These are phyloP conservation scores for Populus trichocarpa DNA, from an alignment of 441 rosid genomes.

Conservation along the genomic window DNA sequence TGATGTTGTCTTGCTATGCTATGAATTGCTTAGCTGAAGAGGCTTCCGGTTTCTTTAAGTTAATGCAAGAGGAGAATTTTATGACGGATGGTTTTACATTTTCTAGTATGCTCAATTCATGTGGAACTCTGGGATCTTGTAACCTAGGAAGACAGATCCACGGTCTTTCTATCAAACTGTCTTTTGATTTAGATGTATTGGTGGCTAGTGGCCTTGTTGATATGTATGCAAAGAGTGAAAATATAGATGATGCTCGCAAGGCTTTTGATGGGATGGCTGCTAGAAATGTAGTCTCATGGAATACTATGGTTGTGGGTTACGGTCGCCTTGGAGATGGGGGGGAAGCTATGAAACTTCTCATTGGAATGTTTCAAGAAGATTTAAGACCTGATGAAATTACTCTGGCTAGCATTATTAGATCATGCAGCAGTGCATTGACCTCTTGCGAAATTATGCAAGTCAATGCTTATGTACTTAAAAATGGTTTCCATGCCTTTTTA, in stretches of 20 bases:
- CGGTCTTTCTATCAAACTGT: constrained; percentile 37
- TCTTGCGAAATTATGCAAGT: constrained; percentile 41
- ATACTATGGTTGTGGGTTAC: constrained; percentile 57
- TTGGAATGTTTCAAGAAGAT: constrained; percentile 36
- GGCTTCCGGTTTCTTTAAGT: constrained; percentile 41
- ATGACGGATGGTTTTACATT: constrained; percentile 46
- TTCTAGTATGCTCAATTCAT: constrained; percentile 54
- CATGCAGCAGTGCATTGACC: constrained; percentile 40
- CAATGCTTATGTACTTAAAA: constrained; percentile 44
- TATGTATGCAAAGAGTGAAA: constrained; percentile 51
- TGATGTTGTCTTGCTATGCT: constrained; percentile 50
- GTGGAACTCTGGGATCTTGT: constrained; percentile 30
- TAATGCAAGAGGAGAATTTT: constrained; percentile 36
- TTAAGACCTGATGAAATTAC: constrained; percentile 54
- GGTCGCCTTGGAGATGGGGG: constrained; percentile 43
- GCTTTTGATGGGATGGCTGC: constrained; percentile 49
- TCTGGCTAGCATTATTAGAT: constrained; percentile 51
- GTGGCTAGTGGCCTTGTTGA: constrained; percentile 58
- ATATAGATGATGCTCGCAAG: constrained; percentile 36
- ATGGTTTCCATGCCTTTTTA: constrained; percentile 32
- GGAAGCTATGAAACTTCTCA: constrained; percentile 52
- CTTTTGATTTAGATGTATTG: constrained; percentile 42
- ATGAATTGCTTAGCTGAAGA: constrained; percentile 38
- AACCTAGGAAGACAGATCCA: constrained; percentile 52
- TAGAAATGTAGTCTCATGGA: constrained; percentile 70